A percentile compares a stretch with the other conserved stretches of the same genome.
These are phyloP conservation scores for Suillus spraguei DNA, from an alignment of 768 basidiomycete genomes.

Conservation along the genomic window DNA sequence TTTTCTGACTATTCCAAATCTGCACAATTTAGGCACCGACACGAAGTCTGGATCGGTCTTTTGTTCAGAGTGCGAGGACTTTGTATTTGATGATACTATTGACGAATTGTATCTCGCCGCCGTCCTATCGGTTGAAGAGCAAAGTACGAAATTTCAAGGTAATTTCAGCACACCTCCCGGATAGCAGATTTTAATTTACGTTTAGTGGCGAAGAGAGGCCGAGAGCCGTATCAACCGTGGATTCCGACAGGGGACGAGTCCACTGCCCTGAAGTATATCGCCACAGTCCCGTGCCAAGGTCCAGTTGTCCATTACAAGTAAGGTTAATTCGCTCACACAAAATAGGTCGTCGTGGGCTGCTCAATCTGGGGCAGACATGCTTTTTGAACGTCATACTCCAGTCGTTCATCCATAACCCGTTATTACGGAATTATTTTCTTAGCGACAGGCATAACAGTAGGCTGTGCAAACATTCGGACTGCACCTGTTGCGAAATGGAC, in stretches of 20 bases:
- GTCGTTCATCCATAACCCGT: slow-evolving; percentile 85
- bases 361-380: slow-evolving; percentile 92
- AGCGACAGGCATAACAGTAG: slow-evolving; percentile 84
- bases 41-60: slow-evolving; percentile 72
- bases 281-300: slow-evolving; percentile 77
- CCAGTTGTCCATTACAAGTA: slow-evolving; percentile 1
- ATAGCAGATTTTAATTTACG: neutral
- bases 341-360: slow-evolving; percentile 76
- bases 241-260: slow-evolving; percentile 42
- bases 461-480: slow-evolving; percentile 69
- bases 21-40: slow-evolving; percentile 60
- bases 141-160: slow-evolving; percentile 63
- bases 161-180: neutral
- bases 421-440: slow-evolving; percentile 87
- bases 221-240: slow-evolving; percentile 57
- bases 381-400: slow-evolving; percentile 94
- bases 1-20: slow-evolving; percentile 1
- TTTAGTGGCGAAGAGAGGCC: slow-evolving; percentile 39
- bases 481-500: slow-evolving; percentile 95
- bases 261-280: slow-evolving; percentile 49
- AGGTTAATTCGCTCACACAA: slow-evolving; percentile 7
- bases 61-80: slow-evolving; percentile 75
- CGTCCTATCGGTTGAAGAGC: slow-evolving; percentile 60
- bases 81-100: slow-evolving; percentile 62
- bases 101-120: slow-evolving; percentile 48